Percentiles rank a stretch among this genome's conserved stretches.
These are phyloP conservation scores for Ogataea pini DNA, from an alignment of 805 yeast species.

Conservation along the genomic window DNA sequence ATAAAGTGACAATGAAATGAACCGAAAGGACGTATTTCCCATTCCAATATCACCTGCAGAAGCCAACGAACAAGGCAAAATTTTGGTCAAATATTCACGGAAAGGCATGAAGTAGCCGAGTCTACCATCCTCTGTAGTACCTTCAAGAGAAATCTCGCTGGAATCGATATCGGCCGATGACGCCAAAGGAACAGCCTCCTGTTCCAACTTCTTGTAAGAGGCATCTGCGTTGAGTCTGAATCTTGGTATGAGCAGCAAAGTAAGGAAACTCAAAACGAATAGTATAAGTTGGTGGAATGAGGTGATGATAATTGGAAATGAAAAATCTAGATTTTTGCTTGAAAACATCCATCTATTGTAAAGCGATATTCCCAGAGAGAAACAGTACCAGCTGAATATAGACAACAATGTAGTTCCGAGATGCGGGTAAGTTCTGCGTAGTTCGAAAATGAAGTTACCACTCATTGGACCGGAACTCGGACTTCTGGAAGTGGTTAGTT, in stretches of 20 bases:
- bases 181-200: slow-evolving; percentile 16
- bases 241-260: slow-evolving; percentile 47
- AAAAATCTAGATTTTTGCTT: slow-evolving; percentile 64
- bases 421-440: slow-evolving; percentile 30
- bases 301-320: slow-evolving; percentile 83
- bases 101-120: slow-evolving; percentile 31
- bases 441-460: slow-evolving; percentile 8
- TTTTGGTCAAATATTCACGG: slow-evolving; percentile 49
- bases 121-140: slow-evolving; percentile 15
- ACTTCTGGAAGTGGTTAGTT: background rate
- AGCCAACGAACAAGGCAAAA: slow-evolving; percentile 83
- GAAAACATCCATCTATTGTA: slow-evolving; percentile 99
- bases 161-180: slow-evolving; percentile 11
- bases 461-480: background rate
- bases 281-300: slow-evolving; percentile 80
- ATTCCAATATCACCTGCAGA: slow-evolving; percentile 93
- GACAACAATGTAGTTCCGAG: slow-evolving; percentile 29
- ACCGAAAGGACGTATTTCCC: slow-evolving; percentile 80
- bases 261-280: slow-evolving; percentile 49
- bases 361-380: slow-evolving; percentile 67
- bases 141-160: background rate
- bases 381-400: slow-evolving; percentile 58
- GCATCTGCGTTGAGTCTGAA: slow-evolving; percentile 41
- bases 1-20: slow-evolving; percentile 78
- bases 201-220: slow-evolving; percentile 17